Percentiles rank a stretch among this genome's conserved stretches.
phyloP scores from a whole-genome alignment of 1,139 yeast species.

The Zygoascus hellenicus region DNA sequence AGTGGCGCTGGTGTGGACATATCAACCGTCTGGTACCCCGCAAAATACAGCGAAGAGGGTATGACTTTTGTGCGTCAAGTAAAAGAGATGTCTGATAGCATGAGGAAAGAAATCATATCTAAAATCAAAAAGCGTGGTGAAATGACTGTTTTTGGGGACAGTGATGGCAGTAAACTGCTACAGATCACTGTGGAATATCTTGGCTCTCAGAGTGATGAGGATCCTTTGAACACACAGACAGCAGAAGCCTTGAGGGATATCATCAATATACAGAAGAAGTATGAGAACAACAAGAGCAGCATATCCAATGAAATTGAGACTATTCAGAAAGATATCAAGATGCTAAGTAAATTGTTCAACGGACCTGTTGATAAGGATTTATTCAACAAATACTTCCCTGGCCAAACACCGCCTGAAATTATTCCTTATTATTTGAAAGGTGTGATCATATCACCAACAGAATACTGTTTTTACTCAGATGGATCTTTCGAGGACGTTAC shows the following conservation, averaged over 20 bases:
- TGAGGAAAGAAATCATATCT: slow-evolving; percentile 26
- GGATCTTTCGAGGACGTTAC: slow-evolving; percentile 9
- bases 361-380: slow-evolving; percentile 15
- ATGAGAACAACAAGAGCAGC: slow-evolving; percentile 11
- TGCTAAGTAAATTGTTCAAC: slow-evolving; percentile 13
- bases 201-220: slow-evolving; percentile 8
- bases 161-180: slow-evolving; percentile 32
- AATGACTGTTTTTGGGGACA: slow-evolving; percentile 30
- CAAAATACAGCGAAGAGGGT: slow-evolving; percentile 37
- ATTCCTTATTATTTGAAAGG: slow-evolving; percentile 25
- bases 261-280: slow-evolving; percentile 12
- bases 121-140: slow-evolving; percentile 18
- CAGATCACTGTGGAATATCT: slow-evolving; percentile 28
- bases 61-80: slow-evolving; percentile 23
- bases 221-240: slow-evolving; percentile 1
- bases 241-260: slow-evolving; percentile 13
- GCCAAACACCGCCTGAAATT: slow-evolving; percentile 18
- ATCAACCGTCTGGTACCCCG: slow-evolving; percentile 41
- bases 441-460: slow-evolving; percentile 28
- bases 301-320: slow-evolving; percentile 10
- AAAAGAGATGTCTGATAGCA: slow-evolving; percentile 14
- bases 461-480: slow-evolving; percentile 21
- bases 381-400: slow-evolving; percentile 17
- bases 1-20: slow-evolving; percentile 35
- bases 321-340: slow-evolving; percentile 11